Base-by-base conservation (phyloP, 2,329 filamentous ascomycete species). In the Sporothrix curviconia region DNA sequence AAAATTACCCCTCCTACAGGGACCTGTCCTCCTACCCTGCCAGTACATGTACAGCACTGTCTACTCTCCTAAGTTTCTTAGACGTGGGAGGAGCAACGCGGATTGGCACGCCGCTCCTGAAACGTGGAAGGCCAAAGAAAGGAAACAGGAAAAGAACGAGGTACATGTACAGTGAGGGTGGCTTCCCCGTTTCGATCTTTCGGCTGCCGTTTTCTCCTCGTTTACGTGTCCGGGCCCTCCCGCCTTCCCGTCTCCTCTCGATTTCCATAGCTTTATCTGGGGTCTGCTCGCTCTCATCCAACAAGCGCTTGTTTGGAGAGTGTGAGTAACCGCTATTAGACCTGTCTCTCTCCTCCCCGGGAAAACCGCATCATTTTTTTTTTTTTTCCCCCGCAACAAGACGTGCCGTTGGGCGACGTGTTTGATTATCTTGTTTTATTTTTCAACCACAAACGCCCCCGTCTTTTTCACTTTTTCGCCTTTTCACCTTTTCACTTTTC, bases 361-460 rank as follows among this genome's bases (percentile, higher is more conserved):
- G n/a, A n/a, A 36, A 42, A 15, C 40, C 42, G 22, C 34, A 30
- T 19, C 24, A n/a, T 36, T 47, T 17, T 44, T 7, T 55, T 44
- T 28, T 44, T 36, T 46, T 55, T 32, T 25, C 24, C 34, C 37
- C 44, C 55, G 22, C 55, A 34, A 39, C 47, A 56, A 56, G 3
- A 17, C 22, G 28, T 37, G 34, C 54, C 34, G 34, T 49, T 49
- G 24, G 34, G 24, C 54, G 34, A 49, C 24, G 34, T 56, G 34
- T 56, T 57, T 5, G 44, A 40, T 43, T 56, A 30, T 39, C 12
- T 47, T 39, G 5, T 15, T 47, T 46, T 39, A 9, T 54, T 51
- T 47, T 43, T 44, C 15, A 15, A 22, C 14, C 40, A 17, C 15
- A 46, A 47, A 39, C 15, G 14, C 39, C 51, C n/a, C 30, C 15